phyloP scores from a whole-genome alignment of 2,329 filamentous ascomycete species.

The Zymoseptoria crescenta region DNA sequence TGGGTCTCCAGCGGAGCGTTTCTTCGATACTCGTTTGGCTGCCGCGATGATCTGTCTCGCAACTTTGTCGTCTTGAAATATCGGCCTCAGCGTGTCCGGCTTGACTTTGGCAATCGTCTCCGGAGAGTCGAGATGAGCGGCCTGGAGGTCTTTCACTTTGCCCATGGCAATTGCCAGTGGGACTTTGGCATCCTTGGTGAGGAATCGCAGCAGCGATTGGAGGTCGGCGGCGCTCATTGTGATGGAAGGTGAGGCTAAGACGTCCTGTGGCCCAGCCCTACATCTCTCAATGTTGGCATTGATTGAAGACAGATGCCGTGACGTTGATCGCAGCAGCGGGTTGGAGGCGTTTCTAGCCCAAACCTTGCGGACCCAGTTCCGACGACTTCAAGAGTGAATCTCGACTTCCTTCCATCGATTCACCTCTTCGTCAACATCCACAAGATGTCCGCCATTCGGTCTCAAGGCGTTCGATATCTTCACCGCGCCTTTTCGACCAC shows the following conservation, averaged over 20 bases:
- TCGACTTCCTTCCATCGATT: not conserved
- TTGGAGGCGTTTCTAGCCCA: not conserved
- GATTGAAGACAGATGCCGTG: not conserved
- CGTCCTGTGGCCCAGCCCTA: not conserved
- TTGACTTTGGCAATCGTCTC: conserved; percentile 45
- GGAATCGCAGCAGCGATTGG: conserved; percentile 45
- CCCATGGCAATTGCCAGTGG: conserved; percentile 48
- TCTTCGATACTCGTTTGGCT: conserved; percentile 50
- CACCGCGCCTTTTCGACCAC: not conserved
- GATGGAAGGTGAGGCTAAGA: not conserved
- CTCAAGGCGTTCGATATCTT: not conserved
- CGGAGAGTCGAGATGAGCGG: conserved; percentile 38
- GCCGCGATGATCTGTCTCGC: conserved; percentile 51
- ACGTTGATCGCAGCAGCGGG: not conserved
- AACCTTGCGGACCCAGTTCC: not conserved
- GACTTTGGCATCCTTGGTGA: conserved; percentile 51
- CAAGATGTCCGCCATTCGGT: not conserved
- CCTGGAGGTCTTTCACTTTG: conserved; percentile 49
- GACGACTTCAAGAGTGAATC: not conserved
- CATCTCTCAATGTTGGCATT: not conserved
- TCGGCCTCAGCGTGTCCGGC: conserved; percentile 34
- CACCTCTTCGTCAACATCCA: not conserved
- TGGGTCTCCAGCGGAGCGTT: conserved; percentile 39
- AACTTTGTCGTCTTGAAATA: conserved; percentile 46
- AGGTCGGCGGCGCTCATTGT: conserved; percentile 19